Conservation (phyloP, 2,329 filamentous ascomycete species). For the Tolypocladium capitatum region DNA sequence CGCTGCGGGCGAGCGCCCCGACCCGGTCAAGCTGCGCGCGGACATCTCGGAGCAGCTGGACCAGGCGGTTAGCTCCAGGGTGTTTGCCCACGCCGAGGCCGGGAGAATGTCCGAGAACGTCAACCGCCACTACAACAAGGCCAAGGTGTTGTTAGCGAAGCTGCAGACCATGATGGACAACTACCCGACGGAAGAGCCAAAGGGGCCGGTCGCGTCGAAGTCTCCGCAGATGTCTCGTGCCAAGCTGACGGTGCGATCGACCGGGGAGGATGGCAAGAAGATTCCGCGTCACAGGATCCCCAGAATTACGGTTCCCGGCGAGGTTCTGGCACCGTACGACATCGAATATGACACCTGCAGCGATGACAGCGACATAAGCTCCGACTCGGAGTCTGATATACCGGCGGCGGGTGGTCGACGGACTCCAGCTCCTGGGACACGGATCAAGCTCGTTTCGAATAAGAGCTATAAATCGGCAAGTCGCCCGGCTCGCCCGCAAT, state of each 20-base stretch:
- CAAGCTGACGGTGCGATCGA: conserved; percentile 31
- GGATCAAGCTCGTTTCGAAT: conserved; percentile 35
- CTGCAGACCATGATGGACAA: conserved; percentile 47
- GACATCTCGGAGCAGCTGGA: conserved; percentile 46
- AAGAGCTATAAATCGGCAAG: conserved; percentile 34
- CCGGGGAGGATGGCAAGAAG: conserved; percentile 31
- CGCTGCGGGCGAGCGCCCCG: conserved; percentile 31
- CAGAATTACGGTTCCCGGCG: conserved; percentile 51
- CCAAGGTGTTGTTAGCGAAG: conserved; percentile 44
- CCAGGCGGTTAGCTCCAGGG: conserved; percentile 40
- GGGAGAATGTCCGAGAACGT: conserved; percentile 51
- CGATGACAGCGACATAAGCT: conserved; percentile 39
- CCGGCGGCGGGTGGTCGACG: conserved; percentile 22
- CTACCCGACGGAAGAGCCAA: conserved; percentile 40
- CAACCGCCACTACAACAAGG: conserved; percentile 46
- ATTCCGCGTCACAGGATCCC: conserved; percentile 34
- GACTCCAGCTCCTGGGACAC: conserved; percentile 23
- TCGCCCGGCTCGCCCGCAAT: conserved; percentile 19
- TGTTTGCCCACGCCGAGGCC: conserved; percentile 48
- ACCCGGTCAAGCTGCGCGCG: conserved; percentile 38
- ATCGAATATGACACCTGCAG: conserved; percentile 47
- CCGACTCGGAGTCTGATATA: conserved; percentile 34
- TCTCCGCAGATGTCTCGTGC: conserved; percentile 40
- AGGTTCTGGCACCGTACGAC: conserved; percentile 53
- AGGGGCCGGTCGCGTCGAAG: conserved; percentile 36